Conservation (phyloP, 352 stramenopile genomes). For the Phytophthora pini region DNA sequence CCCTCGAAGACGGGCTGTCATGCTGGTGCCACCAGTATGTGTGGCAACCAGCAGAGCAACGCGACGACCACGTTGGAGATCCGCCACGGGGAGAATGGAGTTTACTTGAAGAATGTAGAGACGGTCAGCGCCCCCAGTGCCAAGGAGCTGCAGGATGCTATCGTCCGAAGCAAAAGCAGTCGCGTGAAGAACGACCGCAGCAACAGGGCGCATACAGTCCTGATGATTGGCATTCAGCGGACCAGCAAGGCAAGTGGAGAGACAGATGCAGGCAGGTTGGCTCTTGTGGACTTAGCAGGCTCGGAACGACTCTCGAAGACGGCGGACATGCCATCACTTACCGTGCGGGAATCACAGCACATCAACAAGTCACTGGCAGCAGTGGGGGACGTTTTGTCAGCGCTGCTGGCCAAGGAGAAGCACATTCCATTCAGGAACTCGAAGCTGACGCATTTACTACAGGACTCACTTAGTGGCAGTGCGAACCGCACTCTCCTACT, state of each 20-base stretch:
- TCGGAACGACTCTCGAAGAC: constrained; percentile 75
- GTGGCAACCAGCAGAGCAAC: constrained; percentile 21
- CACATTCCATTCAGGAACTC: constrained; percentile 87
- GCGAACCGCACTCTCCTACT: constrained; percentile 60
- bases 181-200: constrained; percentile 51
- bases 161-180: constrained; percentile 45
- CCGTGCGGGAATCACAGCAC: constrained; percentile 72
- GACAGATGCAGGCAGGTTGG: constrained; percentile 51
- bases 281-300: constrained; percentile 80
- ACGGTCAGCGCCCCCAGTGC: constrained; percentile 38
- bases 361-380: constrained; percentile 87
- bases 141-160: constrained; percentile 45
- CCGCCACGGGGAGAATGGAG: constrained; percentile 68
- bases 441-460: constrained; percentile 87
- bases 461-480: constrained; percentile 66
- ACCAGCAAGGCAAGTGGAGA: constrained; percentile 54
- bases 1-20: constrained; percentile 67
- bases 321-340: constrained; percentile 38
- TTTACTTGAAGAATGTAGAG: constrained; percentile 78
- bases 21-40: constrained; percentile 42
- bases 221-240: constrained; percentile 64
- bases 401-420: constrained; percentile 78
- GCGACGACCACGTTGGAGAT: constrained; percentile 60
- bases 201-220: constrained; percentile 65
- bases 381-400: constrained; percentile 73